Evolutionary conservation across 805 yeast species (phyloP).

Genomic region (Candida nemodendra): DNA sequence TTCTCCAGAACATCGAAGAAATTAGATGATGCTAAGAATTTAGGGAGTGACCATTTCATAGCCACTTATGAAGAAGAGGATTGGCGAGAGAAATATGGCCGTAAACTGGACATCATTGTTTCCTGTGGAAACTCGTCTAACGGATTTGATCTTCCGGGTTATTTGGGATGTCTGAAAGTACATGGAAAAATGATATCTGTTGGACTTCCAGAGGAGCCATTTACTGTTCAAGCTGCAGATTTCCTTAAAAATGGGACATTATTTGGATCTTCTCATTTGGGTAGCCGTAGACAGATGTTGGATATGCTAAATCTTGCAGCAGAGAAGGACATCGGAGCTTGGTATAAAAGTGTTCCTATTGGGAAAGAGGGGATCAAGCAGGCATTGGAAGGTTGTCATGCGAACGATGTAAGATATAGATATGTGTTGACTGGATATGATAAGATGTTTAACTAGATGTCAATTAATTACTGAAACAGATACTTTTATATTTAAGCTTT

Average conservation of each 20-base stretch:
- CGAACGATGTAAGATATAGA: slow-evolving; percentile 62
- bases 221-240: slow-evolving; percentile 40
- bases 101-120: slow-evolving; percentile 49
- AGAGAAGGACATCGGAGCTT: slow-evolving; percentile 54
- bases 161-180: slow-evolving; percentile 52
- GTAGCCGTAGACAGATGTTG: slow-evolving; percentile 60
- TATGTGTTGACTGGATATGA: slow-evolving; percentile 59
- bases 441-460: slow-evolving; percentile 43
- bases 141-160: slow-evolving; percentile 47
- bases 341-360: slow-evolving; percentile 61
- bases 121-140: slow-evolving; percentile 52
- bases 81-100: slow-evolving; percentile 31
- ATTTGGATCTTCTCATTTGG: slow-evolving; percentile 60
- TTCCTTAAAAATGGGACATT: slow-evolving; percentile 45
- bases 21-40: slow-evolving; percentile 48
- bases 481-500: too few relatives aligned
- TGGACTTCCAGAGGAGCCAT: slow-evolving; percentile 59
- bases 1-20: slow-evolving; percentile 51
- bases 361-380: slow-evolving; percentile 49
- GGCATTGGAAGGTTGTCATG: slow-evolving; percentile 53
- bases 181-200: slow-evolving; percentile 61
- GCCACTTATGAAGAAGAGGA: slow-evolving; percentile 43
- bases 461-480: too few relatives aligned
- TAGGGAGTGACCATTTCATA: slow-evolving; percentile 56
- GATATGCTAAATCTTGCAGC: slow-evolving; percentile 68